Percentiles rank a stretch among this genome's conserved stretches.
Evolutionary conservation across 495 filamentous ascomycete species (phyloP).

Genomic region (Collariella sp.): DNA sequence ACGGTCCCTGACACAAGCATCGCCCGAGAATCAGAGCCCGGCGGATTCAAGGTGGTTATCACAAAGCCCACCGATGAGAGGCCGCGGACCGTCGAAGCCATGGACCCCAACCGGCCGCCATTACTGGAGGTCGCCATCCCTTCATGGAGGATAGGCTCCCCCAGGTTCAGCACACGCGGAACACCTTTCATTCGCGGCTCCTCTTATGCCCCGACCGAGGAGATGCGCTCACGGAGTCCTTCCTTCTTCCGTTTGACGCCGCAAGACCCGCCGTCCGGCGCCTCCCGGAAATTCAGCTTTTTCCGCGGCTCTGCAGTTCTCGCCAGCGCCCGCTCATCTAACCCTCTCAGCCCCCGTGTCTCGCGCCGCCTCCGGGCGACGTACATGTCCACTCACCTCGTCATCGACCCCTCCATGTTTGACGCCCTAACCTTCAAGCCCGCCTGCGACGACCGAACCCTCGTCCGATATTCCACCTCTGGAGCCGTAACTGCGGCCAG

Average conservation of each 20-base stretch:
- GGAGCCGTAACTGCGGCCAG: slow-evolving; percentile 82
- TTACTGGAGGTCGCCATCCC: slow-evolving; percentile 75
- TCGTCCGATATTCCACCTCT: slow-evolving; percentile 72
- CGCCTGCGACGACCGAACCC: slow-evolving; percentile 61
- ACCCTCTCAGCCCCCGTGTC: slow-evolving; percentile 16
- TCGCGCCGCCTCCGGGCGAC: slow-evolving; percentile 28
- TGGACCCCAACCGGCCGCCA: slow-evolving; percentile 38
- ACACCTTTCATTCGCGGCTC: slow-evolving; percentile 77
- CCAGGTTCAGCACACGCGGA: slow-evolving; percentile 69
- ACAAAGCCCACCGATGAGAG: slow-evolving; percentile 54
- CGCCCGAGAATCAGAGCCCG: slow-evolving; percentile 48
- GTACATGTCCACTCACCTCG: slow-evolving; percentile 38
- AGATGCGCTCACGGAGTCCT: slow-evolving; percentile 35
- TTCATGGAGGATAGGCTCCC: slow-evolving; percentile 74
- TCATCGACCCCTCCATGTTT: slow-evolving; percentile 59
- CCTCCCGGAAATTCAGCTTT: slow-evolving; percentile 21
- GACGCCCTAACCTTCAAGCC: slow-evolving; percentile 66
- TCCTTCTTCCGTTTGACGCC: slow-evolving; percentile 31
- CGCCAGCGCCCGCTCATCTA: slow-evolving; percentile 18
- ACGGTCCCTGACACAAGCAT: slow-evolving; percentile 38
- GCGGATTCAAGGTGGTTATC: slow-evolving; percentile 77
- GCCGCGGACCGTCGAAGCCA: slow-evolving; percentile 59
- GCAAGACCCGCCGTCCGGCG: slow-evolving; percentile 16
- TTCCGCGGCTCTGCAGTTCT: slow-evolving; percentile 22
- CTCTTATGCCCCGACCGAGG: slow-evolving; percentile 48